These are phyloP conservation scores for Aspergillus ochraceoroseus DNA, from an alignment of 2,329 filamentous ascomycete genomes.

Conservation along the genomic window DNA sequence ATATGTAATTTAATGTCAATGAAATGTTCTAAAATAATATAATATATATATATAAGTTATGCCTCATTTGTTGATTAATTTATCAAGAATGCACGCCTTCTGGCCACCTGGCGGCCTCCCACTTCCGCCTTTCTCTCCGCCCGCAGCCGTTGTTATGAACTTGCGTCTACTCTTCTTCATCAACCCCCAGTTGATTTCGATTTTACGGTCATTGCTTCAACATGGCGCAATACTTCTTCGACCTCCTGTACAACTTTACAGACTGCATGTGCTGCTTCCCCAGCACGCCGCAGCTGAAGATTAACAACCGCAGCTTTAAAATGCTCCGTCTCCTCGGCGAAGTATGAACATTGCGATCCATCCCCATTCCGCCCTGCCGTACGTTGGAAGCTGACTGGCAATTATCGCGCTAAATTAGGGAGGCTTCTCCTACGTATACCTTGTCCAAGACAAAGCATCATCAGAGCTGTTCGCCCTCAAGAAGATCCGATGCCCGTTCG, in stretches of 20 bases:
- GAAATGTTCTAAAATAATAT: too few species aligned
- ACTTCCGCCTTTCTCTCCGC: slow-evolving; percentile 12
- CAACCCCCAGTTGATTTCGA: too few species aligned
- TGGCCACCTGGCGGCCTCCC: slow-evolving; percentile 5
- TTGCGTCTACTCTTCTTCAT: too few species aligned
- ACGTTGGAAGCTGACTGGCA: slow-evolving; percentile 13
- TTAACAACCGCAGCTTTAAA: slow-evolving; percentile 93
- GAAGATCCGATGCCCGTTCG: slow-evolving; percentile 98
- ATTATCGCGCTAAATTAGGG: slow-evolving; percentile 53
- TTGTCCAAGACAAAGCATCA: slow-evolving; percentile 83
- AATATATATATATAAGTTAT: too few species aligned
- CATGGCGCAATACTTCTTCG: slow-evolving; percentile 81
- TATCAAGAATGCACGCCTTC: too few species aligned
- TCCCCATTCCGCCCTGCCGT: slow-evolving; percentile 3
- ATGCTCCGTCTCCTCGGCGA: slow-evolving; percentile 90
- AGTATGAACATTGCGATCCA: slow-evolving; percentile 47
- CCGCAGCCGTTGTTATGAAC: slow-evolving; percentile 7
- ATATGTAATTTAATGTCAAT: too few species aligned
- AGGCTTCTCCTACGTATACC: slow-evolving; percentile 98
- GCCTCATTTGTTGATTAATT: too few species aligned
- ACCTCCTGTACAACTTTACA: slow-evolving; percentile 83
- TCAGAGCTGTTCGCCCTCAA: slow-evolving; percentile 89
- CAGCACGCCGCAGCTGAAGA: slow-evolving; percentile 85
- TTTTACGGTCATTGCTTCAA: not conserved
- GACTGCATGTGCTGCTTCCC: slow-evolving; percentile 97